These are phyloP conservation scores for Trichoderma erinaceum DNA, from an alignment of 495 filamentous ascomycete species.

Conservation along the genomic window DNA sequence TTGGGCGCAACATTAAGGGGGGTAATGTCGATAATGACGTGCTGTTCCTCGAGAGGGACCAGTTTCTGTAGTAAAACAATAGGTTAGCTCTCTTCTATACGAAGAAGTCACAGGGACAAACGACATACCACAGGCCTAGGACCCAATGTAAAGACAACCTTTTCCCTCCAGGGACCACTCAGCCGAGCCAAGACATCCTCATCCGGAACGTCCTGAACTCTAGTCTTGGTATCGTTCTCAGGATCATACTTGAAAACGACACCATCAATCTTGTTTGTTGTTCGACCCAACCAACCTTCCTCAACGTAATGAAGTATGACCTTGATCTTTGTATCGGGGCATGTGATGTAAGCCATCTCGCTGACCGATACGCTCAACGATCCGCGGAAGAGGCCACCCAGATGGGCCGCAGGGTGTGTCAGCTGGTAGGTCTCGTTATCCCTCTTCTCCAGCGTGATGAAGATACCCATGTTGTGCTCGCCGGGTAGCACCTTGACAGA, in stretches of 20 bases:
- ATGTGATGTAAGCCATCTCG: slow-evolving; percentile 80
- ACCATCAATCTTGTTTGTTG: slow-evolving; percentile 86
- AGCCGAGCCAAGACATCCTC: slow-evolving; percentile 78
- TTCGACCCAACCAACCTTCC: slow-evolving; percentile 87
- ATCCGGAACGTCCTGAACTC: slow-evolving; percentile 77
- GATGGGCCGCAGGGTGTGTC: slow-evolving; percentile 87
- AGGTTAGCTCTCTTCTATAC: background rate
- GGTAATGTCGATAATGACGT: slow-evolving; percentile 74
- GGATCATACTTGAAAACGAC: slow-evolving; percentile 86
- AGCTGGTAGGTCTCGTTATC: slow-evolving; percentile 89
- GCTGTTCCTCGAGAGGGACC: slow-evolving; percentile 52
- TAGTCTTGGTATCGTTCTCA: slow-evolving; percentile 66
- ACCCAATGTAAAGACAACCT: slow-evolving; percentile 46
- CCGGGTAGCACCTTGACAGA: slow-evolving; percentile 86
- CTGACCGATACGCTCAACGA: slow-evolving; percentile 78
- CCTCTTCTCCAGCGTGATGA: slow-evolving; percentile 73
- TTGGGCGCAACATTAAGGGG: slow-evolving; percentile 75
- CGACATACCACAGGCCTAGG: slow-evolving; percentile 45
- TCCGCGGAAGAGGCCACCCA: slow-evolving; percentile 82
- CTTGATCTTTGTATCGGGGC: slow-evolving; percentile 80
- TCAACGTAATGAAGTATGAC: slow-evolving; percentile 87
- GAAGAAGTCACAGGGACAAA: background rate
- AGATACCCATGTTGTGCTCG: slow-evolving; percentile 91
- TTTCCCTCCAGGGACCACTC: slow-evolving; percentile 72
- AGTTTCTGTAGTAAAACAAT: slow-evolving; percentile 28